These are phyloP conservation scores for Zoysia matrella DNA, from an alignment of 202 grass and related monocot genomes.

Conservation along the genomic window DNA sequence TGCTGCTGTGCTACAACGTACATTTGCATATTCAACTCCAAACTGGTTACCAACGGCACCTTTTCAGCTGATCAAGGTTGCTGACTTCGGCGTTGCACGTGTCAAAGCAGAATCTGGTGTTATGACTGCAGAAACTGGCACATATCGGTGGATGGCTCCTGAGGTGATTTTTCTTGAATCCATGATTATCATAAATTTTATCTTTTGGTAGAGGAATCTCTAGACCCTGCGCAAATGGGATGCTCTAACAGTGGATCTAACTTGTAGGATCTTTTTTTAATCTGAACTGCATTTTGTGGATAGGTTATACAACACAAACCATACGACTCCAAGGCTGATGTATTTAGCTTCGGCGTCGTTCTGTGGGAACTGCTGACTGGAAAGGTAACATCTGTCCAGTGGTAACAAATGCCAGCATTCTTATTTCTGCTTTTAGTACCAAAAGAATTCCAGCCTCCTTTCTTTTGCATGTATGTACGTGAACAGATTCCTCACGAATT, in stretches of 20 bases:
- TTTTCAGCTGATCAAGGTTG: constrained; percentile 70
- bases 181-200: not conserved
- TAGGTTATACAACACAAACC: constrained; percentile 79
- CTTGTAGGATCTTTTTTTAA: not conserved
- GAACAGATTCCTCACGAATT: constrained; percentile 67
- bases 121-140: constrained; percentile 82
- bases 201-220: not conserved
- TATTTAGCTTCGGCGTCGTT: constrained; percentile 81
- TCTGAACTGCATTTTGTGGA: not conserved
- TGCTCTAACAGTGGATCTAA: too few species aligned
- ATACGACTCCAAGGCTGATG: constrained; percentile 81
- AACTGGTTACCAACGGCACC: not conserved
- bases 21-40: not conserved
- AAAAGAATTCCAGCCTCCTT: not conserved
- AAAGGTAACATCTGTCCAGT: constrained; percentile 53
- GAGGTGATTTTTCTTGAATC: constrained; percentile 51
- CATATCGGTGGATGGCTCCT: constrained; percentile 84
- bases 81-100: constrained; percentile 82
- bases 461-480: constrained; percentile 20
- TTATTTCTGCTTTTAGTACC: not conserved
- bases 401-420: too few species aligned
- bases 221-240: not conserved
- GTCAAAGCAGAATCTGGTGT: constrained; percentile 72
- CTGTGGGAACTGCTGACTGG: constrained; percentile 79
- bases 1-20: not conserved